Percentiles rank a stretch among this genome's conserved stretches.
Conservation (phyloP, 805 yeast species). For the Ogataea nitratoaversa region DNA sequence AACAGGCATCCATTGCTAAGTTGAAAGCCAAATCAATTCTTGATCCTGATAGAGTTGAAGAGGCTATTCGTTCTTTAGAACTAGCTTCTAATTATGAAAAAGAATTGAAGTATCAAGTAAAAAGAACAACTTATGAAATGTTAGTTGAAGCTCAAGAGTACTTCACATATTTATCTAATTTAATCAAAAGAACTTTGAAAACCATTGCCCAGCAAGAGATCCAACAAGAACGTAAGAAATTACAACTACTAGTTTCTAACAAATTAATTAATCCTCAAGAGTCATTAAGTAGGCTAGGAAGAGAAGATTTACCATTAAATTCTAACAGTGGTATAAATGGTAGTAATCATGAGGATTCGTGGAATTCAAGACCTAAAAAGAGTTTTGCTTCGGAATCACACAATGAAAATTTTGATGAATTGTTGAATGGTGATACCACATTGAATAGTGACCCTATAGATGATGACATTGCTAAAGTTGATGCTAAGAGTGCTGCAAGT, state of each 20-base stretch:
- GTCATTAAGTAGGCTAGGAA: constrained; percentile 67
- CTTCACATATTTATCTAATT: constrained; percentile 48
- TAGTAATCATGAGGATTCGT: constrained; percentile 24
- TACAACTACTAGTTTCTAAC: constrained; percentile 67
- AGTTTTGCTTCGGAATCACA: constrained; percentile 16
- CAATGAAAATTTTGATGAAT: constrained; percentile 5
- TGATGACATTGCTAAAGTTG: constrained; percentile 43
- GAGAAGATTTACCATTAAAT: constrained; percentile 53
- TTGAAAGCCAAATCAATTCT: constrained; percentile 69
- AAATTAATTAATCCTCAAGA: constrained; percentile 29
- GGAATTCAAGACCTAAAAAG: constrained; percentile 32
- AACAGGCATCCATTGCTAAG: constrained; percentile 67
- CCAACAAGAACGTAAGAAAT: constrained; percentile 79
- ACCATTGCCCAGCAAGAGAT: constrained; percentile 65
- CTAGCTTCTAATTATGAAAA: constrained; percentile 74
- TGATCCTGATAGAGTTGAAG: constrained; percentile 87
- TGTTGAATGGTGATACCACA: constrained; percentile 7
- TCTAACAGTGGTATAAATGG: neutral
- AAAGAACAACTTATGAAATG: constrained; percentile 83
- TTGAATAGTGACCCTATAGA: constrained; percentile 10
- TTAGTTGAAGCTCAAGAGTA: constrained; percentile 64
- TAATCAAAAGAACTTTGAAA: constrained; percentile 48
- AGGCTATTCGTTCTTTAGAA: constrained; percentile 76
- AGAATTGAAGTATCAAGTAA: constrained; percentile 69
- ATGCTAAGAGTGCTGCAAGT: constrained; percentile 81